Evolutionary conservation across 768 basidiomycete genomes (phyloP), one percentile per base, ranked within the genome.

Genomic region (Leccinum incarnatum): DNA sequence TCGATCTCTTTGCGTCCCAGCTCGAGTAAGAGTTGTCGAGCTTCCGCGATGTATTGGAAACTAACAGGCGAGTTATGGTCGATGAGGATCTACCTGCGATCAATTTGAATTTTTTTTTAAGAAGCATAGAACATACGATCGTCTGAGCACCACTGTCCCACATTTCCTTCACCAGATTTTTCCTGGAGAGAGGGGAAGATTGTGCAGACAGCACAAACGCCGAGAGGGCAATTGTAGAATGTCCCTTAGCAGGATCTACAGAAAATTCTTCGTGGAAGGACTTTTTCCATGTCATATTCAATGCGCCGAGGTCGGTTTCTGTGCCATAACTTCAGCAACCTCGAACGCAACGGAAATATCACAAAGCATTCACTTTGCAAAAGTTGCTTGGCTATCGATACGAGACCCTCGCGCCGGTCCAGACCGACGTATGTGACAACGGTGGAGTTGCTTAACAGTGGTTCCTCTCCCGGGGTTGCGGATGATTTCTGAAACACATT

Each of bases 131-230:
- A 52, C 51, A 57, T 64, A 95, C 91, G 51, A 97, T 85, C 23
- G 85, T 83, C 67, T 89, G 84, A 21, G 94, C 94, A 47, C 92
- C 93, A 65, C 92, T 93, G 49, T 90, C 82, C 95, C 95, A 98
- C 80, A 98, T 90, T 65, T 91, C 85, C 67, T 87, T 85, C 27
- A 95, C 79, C 48, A 93, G 68, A 2, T 78, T 75, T 73, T 85
- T 88, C 59, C 88, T 81, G 9, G 84, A 81, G 17, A 85, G 65
- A 42, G 83, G 70, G 2, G 81, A 84, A 5, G 85, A 76, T 17
- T 94, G 76, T 19, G 90, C 82, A n/a, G 90, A 86, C 2, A 99
- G 76, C 69, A 87, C 79, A 75, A 97, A 98, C 1, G 95, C 89
- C 17, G 91, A 93, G 30, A 99, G 68, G 2, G 91, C 93, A 27